Conservation (phyloP, 1,139 yeast species). For the Geotrichum macrosporum region DNA sequence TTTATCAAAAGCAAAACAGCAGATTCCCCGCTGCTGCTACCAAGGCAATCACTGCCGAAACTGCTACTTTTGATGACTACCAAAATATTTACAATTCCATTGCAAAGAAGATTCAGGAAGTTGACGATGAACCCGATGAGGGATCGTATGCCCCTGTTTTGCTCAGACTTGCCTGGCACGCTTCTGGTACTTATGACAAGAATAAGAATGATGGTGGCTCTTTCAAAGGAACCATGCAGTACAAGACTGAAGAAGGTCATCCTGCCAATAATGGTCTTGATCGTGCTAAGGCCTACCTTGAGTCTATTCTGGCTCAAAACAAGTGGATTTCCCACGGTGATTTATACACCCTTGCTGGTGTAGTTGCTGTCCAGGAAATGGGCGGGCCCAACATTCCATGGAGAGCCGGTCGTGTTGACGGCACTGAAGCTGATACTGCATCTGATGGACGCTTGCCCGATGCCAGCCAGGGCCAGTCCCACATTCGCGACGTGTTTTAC, state of each 20-base stretch:
- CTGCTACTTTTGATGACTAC: constrained; percentile 51
- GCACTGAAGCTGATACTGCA: constrained; percentile 46
- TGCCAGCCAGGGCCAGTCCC: constrained; percentile 63
- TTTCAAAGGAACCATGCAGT: constrained; percentile 78
- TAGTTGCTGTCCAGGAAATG: constrained; percentile 76
- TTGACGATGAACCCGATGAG: constrained; percentile 64
- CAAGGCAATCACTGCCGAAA: constrained; percentile 24
- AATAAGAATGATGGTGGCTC: constrained; percentile 68
- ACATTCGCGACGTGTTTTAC: constrained; percentile 59
- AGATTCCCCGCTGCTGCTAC: constrained; percentile 30
- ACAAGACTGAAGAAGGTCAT: constrained; percentile 58
- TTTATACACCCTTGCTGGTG: constrained; percentile 84
- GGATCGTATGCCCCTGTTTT: constrained; percentile 69
- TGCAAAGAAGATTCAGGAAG: constrained; percentile 66
- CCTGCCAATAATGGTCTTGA: constrained; percentile 73
- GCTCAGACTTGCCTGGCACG: constrained; percentile 72
- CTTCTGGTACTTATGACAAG: constrained; percentile 64
- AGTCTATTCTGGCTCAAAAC: constrained; percentile 54
- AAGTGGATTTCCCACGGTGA: constrained; percentile 87
- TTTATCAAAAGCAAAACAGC: too few species aligned
- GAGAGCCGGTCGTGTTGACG: constrained; percentile 77
- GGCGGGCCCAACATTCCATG: constrained; percentile 83
- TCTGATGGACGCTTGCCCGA: constrained; percentile 79
- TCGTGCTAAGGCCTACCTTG: constrained; percentile 60
- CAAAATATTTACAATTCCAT: constrained; percentile 76